Percentiles rank a stretch among this genome's conserved stretches.
Conservation (phyloP, 805 yeast genomes). For the Yarrowia sp. region DNA sequence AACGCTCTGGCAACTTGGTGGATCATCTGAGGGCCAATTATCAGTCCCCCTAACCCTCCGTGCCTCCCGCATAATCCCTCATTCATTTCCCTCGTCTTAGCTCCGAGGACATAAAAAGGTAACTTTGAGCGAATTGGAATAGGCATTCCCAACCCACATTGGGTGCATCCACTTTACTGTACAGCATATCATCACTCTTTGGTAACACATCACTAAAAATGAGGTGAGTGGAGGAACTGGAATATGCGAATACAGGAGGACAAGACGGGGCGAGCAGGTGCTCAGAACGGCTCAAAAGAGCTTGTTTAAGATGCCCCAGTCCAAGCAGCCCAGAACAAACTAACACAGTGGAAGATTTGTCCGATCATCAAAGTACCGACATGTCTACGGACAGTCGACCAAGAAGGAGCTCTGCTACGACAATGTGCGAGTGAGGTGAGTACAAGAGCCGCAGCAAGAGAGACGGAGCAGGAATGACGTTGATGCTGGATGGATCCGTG, state of each 20-base stretch:
- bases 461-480: slow-evolving; percentile 30
- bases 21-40: too few relatives aligned
- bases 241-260: too few relatives aligned
- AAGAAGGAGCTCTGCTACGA: slow-evolving; percentile 70
- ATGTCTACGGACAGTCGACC: slow-evolving; percentile 87
- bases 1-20: not conserved
- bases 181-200: slow-evolving; percentile 17
- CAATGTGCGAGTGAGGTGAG: slow-evolving; percentile 44
- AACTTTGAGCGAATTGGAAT: slow-evolving; percentile 21
- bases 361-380: slow-evolving; percentile 95
- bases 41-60: too few relatives aligned
- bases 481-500: not conserved
- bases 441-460: not conserved
- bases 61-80: not conserved
- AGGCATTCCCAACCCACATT: slow-evolving; percentile 3
- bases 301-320: too few relatives aligned
- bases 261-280: too few relatives aligned
- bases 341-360: slow-evolving; percentile 59
- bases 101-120: slow-evolving; percentile 16
- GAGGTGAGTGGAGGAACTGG: slow-evolving; percentile 3
- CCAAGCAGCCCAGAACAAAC: too few relatives aligned
- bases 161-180: not conserved
- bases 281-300: too few relatives aligned
- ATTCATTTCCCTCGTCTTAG: not conserved
- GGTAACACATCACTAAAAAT: slow-evolving; percentile 23